phyloP scores from a whole-genome alignment of 2,329 filamentous ascomycete species.

The Sclerotinia minor region DNA sequence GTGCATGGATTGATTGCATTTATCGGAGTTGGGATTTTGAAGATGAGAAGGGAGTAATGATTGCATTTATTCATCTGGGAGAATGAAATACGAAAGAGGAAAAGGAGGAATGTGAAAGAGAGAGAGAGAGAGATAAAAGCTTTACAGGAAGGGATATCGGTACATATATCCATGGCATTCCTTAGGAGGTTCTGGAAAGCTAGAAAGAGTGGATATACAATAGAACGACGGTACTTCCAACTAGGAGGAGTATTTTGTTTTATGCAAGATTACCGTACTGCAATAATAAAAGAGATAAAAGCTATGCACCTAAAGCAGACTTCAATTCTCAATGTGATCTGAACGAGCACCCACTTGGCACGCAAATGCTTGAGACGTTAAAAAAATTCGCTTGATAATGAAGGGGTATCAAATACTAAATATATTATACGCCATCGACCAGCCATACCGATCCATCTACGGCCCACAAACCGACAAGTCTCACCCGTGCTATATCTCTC shows the following conservation, averaged over 20 bases:
- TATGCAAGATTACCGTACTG: background rate
- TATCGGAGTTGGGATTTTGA: background rate
- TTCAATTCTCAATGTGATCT: background rate
- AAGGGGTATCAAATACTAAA: conserved; percentile 6
- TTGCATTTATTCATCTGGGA: background rate
- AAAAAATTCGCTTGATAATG: background rate
- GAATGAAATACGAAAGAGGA: background rate
- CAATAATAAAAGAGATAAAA: background rate
- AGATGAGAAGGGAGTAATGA: background rate
- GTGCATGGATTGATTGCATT: background rate
- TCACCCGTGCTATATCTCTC: background rate
- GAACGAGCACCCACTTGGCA: background rate
- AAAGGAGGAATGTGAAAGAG: too few species aligned
- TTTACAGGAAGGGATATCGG: background rate
- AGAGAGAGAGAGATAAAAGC: background rate
- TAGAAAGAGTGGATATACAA: background rate
- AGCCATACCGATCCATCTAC: background rate
- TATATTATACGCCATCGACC: background rate
- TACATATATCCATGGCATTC: background rate
- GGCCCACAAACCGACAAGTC: background rate
- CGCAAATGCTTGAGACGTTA: background rate
- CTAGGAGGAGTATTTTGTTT: background rate
- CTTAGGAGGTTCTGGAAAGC: background rate
- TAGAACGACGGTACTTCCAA: background rate
- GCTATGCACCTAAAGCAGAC: background rate